Evolutionary conservation across 2,329 filamentous ascomycete species (phyloP).

Genomic region (Fusarium ramigenum): DNA sequence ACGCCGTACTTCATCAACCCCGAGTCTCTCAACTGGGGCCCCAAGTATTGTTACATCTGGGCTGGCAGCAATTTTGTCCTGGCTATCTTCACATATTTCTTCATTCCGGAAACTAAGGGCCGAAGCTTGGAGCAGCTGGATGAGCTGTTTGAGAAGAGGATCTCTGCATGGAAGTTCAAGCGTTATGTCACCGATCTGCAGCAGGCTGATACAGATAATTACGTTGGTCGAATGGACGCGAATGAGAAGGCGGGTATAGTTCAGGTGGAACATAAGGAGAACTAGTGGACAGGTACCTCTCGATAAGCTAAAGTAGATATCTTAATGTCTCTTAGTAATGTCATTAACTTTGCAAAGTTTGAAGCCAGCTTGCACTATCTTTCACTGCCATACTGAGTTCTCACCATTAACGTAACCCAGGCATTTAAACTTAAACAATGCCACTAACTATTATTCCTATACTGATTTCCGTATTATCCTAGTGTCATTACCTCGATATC

Average conservation of each 20-base stretch:
- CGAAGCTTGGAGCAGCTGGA: not conserved
- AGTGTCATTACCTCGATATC: not conserved
- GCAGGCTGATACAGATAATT: not conserved
- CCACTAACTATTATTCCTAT: accelerated
- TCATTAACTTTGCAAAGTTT: too few species aligned
- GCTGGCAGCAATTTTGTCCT: not conserved
- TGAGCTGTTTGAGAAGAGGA: not conserved
- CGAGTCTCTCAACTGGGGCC: not conserved
- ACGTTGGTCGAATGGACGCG: accelerated
- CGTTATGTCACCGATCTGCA: not conserved
- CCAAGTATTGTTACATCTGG: not conserved
- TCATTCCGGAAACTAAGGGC: not conserved
- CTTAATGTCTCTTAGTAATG: not conserved
- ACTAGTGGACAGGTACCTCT: too few species aligned
- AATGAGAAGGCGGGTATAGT: not conserved
- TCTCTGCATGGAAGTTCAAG: not conserved
- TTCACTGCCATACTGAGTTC: too few species aligned
- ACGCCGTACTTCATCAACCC: not conserved
- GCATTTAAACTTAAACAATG: not conserved
- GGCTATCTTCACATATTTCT: not conserved
- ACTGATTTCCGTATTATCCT: accelerated
- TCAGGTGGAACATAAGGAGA: not conserved
- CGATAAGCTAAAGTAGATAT: too few species aligned
- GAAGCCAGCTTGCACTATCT: too few species aligned
- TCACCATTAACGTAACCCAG: too few species aligned